Percentiles rank a stretch among this genome's conserved stretches.
Evolutionary conservation across 371 early-diverging fungal species (phyloP).

Genomic region (Sporodiniella umbellata): DNA sequence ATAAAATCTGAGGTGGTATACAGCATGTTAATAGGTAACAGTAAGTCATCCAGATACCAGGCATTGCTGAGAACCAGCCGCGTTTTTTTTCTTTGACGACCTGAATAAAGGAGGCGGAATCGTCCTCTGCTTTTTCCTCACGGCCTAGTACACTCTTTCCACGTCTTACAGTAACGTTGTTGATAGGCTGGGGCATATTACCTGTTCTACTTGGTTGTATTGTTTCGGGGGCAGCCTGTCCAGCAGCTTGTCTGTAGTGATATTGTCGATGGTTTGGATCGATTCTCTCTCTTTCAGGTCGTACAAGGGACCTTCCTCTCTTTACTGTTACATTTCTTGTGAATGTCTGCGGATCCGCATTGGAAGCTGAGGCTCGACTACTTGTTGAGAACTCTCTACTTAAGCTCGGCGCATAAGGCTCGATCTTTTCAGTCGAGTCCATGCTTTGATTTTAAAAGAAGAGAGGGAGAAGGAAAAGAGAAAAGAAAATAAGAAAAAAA

Average conservation of each 20-base stretch:
- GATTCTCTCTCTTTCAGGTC: slow-evolving; percentile 66
- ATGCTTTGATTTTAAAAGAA: not conserved
- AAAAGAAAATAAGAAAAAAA: not conserved
- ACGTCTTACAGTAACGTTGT: slow-evolving; percentile 22
- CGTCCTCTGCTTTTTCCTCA: slow-evolving; percentile 29
- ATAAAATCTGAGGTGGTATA: slow-evolving; percentile 34
- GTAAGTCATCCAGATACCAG: slow-evolving; percentile 47
- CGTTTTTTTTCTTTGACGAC: slow-evolving; percentile 2
- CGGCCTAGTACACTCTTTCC: slow-evolving; percentile 43
- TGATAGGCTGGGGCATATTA: slow-evolving; percentile 18
- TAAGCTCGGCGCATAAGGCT: slow-evolving; percentile 14
- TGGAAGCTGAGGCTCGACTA: not conserved
- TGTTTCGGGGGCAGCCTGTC: slow-evolving; percentile 23
- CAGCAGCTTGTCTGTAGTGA: slow-evolving; percentile 50
- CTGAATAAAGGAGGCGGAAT: slow-evolving; percentile 18
- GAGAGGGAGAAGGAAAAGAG: not conserved
- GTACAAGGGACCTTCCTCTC: slow-evolving; percentile 63
- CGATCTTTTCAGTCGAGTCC: slow-evolving; percentile 9
- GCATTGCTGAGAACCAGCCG: slow-evolving; percentile 10
- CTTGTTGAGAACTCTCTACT: slow-evolving; percentile 17
- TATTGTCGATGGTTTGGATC: slow-evolving; percentile 53
- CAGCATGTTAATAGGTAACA: slow-evolving; percentile 54
- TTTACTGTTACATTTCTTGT: slow-evolving; percentile 11
- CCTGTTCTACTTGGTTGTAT: slow-evolving; percentile 35
- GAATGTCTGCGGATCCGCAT: slow-evolving; percentile 19